Evolutionary conservation across 2,329 filamentous ascomycete species (phyloP).

Genomic region (Huntiella savannae): DNA sequence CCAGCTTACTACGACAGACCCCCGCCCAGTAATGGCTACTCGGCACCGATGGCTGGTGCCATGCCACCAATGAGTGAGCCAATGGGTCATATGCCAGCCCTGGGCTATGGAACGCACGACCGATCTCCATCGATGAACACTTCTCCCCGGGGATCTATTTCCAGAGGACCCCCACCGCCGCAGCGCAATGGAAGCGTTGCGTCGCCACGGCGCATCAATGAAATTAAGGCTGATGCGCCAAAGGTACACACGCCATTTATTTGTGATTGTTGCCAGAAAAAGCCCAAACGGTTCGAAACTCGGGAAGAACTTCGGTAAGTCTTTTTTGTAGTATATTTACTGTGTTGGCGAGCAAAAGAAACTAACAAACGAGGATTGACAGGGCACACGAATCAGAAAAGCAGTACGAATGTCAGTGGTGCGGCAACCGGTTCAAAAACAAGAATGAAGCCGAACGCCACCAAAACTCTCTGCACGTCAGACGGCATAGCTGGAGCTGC

Average conservation of each 20-base stretch:
- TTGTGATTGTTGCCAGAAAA: constrained; percentile 93
- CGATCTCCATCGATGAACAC: constrained; percentile 22
- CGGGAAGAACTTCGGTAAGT: constrained; percentile 67
- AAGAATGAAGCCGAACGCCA: constrained; percentile 96
- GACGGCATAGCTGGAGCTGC: constrained; percentile 92
- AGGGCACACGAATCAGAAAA: constrained; percentile 87
- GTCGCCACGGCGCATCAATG: constrained; percentile 32
- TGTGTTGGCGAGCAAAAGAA: not conserved
- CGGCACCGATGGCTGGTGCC: constrained; percentile 21
- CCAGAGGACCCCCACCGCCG: constrained; percentile 20
- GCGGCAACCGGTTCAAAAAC: constrained; percentile 93
- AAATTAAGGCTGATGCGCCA: constrained; percentile 28
- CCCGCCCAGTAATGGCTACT: constrained; percentile 25
- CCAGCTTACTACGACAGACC: constrained; percentile 28
- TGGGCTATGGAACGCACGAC: not conserved
- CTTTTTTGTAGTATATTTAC: constrained; percentile 10
- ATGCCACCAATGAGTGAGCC: constrained; percentile 30
- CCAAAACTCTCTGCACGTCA: constrained; percentile 83
- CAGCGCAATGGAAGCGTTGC: constrained; percentile 28
- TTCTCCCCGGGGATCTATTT: constrained; percentile 29
- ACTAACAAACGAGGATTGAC: constrained; percentile 3
- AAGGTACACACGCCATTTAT: constrained; percentile 39
- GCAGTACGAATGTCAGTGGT: constrained; percentile 85
- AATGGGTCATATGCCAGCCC: constrained; percentile 30
- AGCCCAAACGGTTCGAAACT: constrained; percentile 85